These are phyloP conservation scores for Quercus lobata DNA, from an alignment of 331 rosid species.

Conservation along the genomic window DNA sequence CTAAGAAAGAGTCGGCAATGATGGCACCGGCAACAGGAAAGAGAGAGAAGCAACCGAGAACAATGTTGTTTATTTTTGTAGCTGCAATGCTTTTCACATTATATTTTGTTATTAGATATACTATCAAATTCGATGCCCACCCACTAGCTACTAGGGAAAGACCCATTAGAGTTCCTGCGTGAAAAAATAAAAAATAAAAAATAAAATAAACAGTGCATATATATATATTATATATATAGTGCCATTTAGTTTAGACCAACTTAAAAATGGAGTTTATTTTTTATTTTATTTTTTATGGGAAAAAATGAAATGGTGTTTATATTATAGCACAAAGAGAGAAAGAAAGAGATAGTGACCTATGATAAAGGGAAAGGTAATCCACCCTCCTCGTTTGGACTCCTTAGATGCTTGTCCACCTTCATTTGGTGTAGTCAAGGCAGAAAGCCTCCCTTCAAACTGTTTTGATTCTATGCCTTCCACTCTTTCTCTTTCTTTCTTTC, in stretches of 20 bases:
- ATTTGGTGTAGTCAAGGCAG: not conserved
- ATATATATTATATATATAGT: too few species aligned
- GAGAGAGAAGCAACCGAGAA: conserved; percentile 23
- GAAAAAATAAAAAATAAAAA: not conserved
- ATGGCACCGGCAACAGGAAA: conserved; percentile 26
- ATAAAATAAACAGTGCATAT: not conserved
- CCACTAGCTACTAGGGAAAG: conserved; percentile 23
- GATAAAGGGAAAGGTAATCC: conserved; percentile 21
- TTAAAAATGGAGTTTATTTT: not conserved
- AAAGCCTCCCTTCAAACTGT: not conserved
- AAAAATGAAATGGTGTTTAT: not conserved
- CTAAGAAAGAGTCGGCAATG: conserved; percentile 25
- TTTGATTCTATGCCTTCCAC: not conserved
- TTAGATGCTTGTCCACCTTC: not conserved
- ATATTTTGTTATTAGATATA: conserved; percentile 24
- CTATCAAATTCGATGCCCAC: conserved; percentile 26
- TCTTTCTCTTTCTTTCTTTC: too few species aligned
- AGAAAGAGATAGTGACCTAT: not conserved
- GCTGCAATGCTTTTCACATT: conserved; percentile 25
- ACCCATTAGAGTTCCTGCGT: conserved; percentile 18
- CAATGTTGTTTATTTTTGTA: conserved; percentile 25
- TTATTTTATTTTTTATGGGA: too few species aligned
- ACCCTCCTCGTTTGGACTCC: conserved; percentile 1
- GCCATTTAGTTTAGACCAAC: not conserved
- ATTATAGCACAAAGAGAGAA: not conserved